Evolutionary conservation across 352 stramenopile genomes (phyloP), one percentile per base, ranked within the genome.

Genomic region (Elongisporangium prolatum): DNA sequence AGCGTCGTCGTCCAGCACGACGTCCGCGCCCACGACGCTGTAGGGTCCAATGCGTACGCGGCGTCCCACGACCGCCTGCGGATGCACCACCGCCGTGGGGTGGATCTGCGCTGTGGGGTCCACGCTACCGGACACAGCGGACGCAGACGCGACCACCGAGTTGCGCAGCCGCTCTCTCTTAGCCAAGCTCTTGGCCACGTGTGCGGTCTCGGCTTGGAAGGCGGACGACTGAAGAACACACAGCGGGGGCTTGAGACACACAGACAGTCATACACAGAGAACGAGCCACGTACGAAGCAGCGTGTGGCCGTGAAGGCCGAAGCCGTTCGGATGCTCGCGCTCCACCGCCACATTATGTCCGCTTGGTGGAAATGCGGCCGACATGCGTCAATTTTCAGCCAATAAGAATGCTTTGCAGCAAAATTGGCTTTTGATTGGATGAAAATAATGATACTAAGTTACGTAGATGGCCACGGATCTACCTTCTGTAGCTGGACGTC

Each of bases 11-110:
- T 86, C 71, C 28, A 94, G 63, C 52, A 78, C 69, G 24, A 92
- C 85, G 49, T 92, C 81, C 67, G 80, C 74, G 16, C 85, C 83
- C 21, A 94, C 58, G 52, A 91, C 57, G 38, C 75, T 89, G 63
- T 89, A 94, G 1, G 85, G 82, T 0, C 85, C 85, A 17, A 94
- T 65, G 17, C 80, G 75, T 14, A 91, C 85, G 40, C 79, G 76
- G 9, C 62, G 64, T 3, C 80, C 83, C 11, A 94, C 61, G 10
- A 65, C 60, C 0, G 85, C 76, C 47, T 77, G 72, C 25, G 78
- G 75, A 56, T 94, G 80, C 13, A 94, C 78, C 37, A 94, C 65
- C 17, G 85, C 82, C 2, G 79, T 94, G 38, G 71, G 69, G 48
- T 94, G 82, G 34, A 92, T 69, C 47, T 64, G 64, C 14, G 65